Conservation (phyloP, 768 basidiomycete species). For the Hygrophorus russula region DNA sequence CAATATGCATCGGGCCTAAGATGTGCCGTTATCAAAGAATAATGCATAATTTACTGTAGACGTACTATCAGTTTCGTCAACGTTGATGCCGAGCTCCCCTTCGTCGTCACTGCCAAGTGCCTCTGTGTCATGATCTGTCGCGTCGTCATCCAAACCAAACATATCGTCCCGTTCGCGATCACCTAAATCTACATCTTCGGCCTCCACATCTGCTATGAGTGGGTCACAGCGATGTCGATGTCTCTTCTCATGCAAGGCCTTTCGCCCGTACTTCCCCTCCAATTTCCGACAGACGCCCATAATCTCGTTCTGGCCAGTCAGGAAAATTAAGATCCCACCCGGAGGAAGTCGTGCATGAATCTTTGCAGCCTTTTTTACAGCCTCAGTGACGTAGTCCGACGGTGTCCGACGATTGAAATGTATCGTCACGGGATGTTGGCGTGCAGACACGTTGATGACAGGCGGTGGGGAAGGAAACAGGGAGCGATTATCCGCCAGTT, state of each 20-base stretch:
- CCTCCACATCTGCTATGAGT: constrained; percentile 59
- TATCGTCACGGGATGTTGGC: constrained; percentile 90
- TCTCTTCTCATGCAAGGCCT: constrained; percentile 45
- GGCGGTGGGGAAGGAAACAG: constrained; percentile 85
- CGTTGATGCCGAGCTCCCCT: constrained; percentile 45
- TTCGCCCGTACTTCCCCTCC: constrained; percentile 64
- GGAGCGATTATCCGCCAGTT: constrained; percentile 79
- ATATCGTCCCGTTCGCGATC: constrained; percentile 32
- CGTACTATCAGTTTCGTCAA: constrained; percentile 60
- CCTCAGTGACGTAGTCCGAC: constrained; percentile 83
- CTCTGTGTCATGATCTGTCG: constrained; percentile 58
- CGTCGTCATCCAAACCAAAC: constrained; percentile 55
- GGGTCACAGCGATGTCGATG: constrained; percentile 10
- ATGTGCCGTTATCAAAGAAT: constrained; percentile 5
- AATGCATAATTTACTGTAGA: constrained; percentile 5
- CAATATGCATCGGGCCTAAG: constrained; percentile 84
- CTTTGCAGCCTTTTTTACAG: constrained; percentile 80
- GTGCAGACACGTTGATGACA: constrained; percentile 76
- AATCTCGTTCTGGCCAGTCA: constrained; percentile 97
- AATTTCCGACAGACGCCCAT: constrained; percentile 71
- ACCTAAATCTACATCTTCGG: constrained; percentile 72
- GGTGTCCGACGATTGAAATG: constrained; percentile 86
- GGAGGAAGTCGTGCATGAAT: constrained; percentile 89
- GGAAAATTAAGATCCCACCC: constrained; percentile 86
- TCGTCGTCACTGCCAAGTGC: constrained; percentile 69